Percentiles rank a stretch among this genome's conserved stretches.
These are phyloP conservation scores for Marasmius fiardii DNA, from an alignment of 1,284 basidiomycete genomes.

Conservation along the genomic window DNA sequence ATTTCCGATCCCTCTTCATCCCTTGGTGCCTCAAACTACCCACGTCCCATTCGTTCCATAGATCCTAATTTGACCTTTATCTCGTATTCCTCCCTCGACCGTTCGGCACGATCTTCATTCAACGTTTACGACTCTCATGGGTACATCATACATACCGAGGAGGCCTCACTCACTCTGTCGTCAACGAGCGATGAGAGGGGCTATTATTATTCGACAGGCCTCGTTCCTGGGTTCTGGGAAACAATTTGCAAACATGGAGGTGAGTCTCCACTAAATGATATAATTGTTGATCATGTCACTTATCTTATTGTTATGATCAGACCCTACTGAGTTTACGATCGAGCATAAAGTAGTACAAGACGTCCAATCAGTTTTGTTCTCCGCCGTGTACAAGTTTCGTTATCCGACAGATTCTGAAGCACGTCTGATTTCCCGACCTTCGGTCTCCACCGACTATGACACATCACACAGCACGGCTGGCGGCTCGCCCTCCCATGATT, in stretches of 20 bases:
- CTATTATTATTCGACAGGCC: slow-evolving; percentile 51
- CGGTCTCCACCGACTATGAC: neutral
- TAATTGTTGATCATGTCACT: slow-evolving; percentile 1
- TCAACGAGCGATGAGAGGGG: slow-evolving; percentile 30
- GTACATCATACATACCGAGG: slow-evolving; percentile 30
- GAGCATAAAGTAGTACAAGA: slow-evolving; percentile 52
- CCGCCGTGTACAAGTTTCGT: slow-evolving; percentile 49
- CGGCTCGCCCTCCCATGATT: neutral
- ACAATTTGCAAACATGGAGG: slow-evolving; percentile 41
- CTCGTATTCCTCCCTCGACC: slow-evolving; percentile 29
- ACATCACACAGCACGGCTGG: too few relatives aligned
- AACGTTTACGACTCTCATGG: slow-evolving; percentile 32
- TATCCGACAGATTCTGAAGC: slow-evolving; percentile 23
- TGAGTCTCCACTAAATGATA: slow-evolving; percentile 35
- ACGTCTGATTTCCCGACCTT: neutral
- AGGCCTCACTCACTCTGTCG: slow-evolving; percentile 36
- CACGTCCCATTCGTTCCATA: slow-evolving; percentile 52
- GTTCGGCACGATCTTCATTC: slow-evolving; percentile 50
- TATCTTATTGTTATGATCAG: slow-evolving; percentile 26
- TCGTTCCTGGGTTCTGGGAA: slow-evolving; percentile 61
- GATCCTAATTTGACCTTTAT: slow-evolving; percentile 63
- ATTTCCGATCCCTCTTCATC: neutral
- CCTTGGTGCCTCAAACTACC: slow-evolving; percentile 29
- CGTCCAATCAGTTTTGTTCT: slow-evolving; percentile 36
- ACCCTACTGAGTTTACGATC: slow-evolving; percentile 55